Evolutionary conservation across 1,284 basidiomycete genomes (phyloP), one percentile per base, ranked within the genome.

Genomic region (Apiotrichum veenhuisii): DNA sequence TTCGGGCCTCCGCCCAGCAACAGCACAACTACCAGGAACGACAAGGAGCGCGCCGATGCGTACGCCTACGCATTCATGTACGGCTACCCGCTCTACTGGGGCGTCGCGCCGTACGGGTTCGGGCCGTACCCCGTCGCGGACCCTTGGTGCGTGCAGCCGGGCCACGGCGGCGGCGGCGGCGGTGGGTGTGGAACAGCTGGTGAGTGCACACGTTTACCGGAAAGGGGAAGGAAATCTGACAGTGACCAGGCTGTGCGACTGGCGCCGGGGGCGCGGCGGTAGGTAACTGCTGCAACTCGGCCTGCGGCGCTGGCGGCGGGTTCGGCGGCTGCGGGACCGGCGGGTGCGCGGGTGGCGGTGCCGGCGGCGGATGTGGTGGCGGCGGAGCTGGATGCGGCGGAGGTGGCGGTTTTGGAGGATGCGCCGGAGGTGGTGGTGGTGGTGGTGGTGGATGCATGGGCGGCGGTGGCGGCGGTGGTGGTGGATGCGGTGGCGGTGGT

Each of bases 71-170:
- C 38, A 15, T 25, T 25, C 42, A 25, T 46, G 34, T 45, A 46
- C 38, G 54, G 34, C 25, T 33, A 57, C 41, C 40, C 48, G 18
- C 3, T 40, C 15, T 61, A 58, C 55, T 61, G 59, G 59, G 59
- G 59, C 20, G 55, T 61, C n/a, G 36, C 50, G 12, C 53, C 55
- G 12, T 54, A 55, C 33, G 33, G n/a, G 34, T 48, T 33, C 9
- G 50, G 49, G 5, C 40, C 45, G 7, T 59, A 38, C 20, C 53
- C 48, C 5, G 40, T 52, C 7, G 20, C 22, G 7, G 45, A 47
- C 22, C 57, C 57, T 2, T 55, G 57, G 38, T 40, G 38, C 38
- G 49, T 20, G 18, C 12, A 27, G 54, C 27, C 20, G n/a, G 25
- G 18, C 20, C 17, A 17, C 38, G 26, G 18, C 5, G 11, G 38